phyloP scores from a whole-genome alignment of 176 grass and related monocot genomes.

The Metroxylon sagu region DNA sequence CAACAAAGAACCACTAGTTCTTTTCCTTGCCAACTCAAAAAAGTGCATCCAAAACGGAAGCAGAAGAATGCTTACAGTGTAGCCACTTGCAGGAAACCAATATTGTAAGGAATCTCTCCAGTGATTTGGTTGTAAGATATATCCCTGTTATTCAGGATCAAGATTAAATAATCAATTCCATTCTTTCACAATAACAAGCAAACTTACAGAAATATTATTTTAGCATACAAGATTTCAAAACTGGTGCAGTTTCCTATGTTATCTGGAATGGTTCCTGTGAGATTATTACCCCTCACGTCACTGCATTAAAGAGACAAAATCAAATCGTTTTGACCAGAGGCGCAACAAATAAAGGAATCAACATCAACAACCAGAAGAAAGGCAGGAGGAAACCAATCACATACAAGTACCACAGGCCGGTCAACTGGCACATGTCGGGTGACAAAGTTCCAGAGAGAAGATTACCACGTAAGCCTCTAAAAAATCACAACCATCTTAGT shows the following conservation, averaged over 20 bases:
- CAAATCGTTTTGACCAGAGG: too few relatives aligned
- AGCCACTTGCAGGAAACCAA: constrained; percentile 98
- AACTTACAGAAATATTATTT: background rate
- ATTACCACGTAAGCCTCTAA: constrained; percentile 83
- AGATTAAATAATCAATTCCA: constrained; percentile 1
- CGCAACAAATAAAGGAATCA: too few relatives aligned
- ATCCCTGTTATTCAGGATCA: constrained; percentile 47
- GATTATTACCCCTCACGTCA: constrained; percentile 96
- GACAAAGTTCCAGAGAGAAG: constrained; percentile 75
- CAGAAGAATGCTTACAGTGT: constrained; percentile 51
- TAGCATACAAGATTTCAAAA: constrained; percentile 87
- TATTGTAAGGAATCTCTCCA: constrained; percentile 98
- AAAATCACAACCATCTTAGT: constrained; percentile 2
- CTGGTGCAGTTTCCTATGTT: constrained; percentile 95
- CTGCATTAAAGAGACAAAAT: constrained; percentile 29
- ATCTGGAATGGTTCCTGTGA: constrained; percentile 90
- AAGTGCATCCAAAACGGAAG: too few relatives aligned
- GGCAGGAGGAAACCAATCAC: constrained; percentile 13
- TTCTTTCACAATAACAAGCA: background rate
- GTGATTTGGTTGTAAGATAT: constrained; percentile 97
- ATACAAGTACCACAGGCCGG: constrained; percentile 99
- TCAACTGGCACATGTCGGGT: constrained; percentile 93
- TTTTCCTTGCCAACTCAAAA: too few relatives aligned
- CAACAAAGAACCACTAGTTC: too few relatives aligned
- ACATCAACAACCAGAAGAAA: background rate